These are phyloP conservation scores for Candida peoriensis DNA, from an alignment of 805 yeast genomes.

Conservation along the genomic window DNA sequence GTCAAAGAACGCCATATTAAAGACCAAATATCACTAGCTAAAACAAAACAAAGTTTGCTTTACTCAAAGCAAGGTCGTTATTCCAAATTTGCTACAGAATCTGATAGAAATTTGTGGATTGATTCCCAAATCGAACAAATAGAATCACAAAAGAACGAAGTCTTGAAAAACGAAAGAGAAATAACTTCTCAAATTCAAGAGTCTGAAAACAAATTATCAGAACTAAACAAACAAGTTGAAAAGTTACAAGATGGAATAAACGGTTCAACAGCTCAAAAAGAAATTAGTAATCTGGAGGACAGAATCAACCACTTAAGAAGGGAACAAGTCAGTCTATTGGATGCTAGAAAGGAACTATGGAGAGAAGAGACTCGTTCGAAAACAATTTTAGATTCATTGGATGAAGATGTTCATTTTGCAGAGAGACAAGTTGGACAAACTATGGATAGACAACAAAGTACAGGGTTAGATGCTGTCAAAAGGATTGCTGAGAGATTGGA, in stretches of 20 bases:
- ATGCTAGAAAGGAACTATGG: slow-evolving; percentile 71
- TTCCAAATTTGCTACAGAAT: slow-evolving; percentile 47
- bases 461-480: slow-evolving; percentile 66
- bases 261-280: slow-evolving; percentile 29
- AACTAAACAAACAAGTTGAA: slow-evolving; percentile 26
- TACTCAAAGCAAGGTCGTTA: slow-evolving; percentile 70
- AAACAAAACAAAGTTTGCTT: slow-evolving; percentile 51
- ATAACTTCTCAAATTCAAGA: slow-evolving; percentile 17
- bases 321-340: slow-evolving; percentile 43
- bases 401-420: slow-evolving; percentile 50
- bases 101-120: slow-evolving; percentile 69
- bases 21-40: slow-evolving; percentile 34
- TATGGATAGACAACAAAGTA: slow-evolving; percentile 65
- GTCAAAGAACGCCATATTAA: slow-evolving; percentile 37
- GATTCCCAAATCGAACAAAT: slow-evolving; percentile 38
- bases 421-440: slow-evolving; percentile 62
- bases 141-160: slow-evolving; percentile 27
- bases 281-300: slow-evolving; percentile 27
- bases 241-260: slow-evolving; percentile 33
- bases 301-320: slow-evolving; percentile 31
- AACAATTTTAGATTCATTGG: slow-evolving; percentile 49
- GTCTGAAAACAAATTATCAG: slow-evolving; percentile 15
- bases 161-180: slow-evolving; percentile 4
- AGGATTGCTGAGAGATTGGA: slow-evolving; percentile 56
- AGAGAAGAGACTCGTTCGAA: slow-evolving; percentile 66